Base-by-base conservation (phyloP, 352 stramenopile genomes). In the Thraustochytrium sp. region DNA sequence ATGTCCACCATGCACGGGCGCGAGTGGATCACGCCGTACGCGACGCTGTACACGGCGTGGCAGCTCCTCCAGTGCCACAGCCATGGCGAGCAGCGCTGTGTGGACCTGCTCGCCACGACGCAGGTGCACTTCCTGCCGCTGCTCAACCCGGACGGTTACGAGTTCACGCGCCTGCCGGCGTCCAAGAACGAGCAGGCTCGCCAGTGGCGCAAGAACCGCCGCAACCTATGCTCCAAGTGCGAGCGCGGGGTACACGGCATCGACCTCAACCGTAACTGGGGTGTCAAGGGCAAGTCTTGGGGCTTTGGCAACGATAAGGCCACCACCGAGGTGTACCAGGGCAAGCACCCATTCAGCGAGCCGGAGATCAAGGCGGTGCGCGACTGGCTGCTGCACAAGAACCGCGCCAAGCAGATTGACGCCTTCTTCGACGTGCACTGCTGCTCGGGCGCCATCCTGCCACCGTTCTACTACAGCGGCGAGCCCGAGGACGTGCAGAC, bases 121-220 rank as follows among this genome's bases (percentile, higher is more conserved):
- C 55, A 84, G 31, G 75, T 84, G 1, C 61, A 84, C 59, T 80
- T 84, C 34, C 56, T 84, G 40, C 75, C 75, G 1, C 34, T 84
- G 21, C 75, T 84, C 13, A 84, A 84, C 75, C 75, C 75, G 23
- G 75, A 84, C 61, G 75, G 75, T n/a, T 84, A 84, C 46, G 61
- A 80, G 16, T 84, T 80, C 75, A 76, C 75, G 8, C 55, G 61
- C 26, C n/a, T 56, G 5, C 55, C 59, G 34, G 8, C 75, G n/a
- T 48, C 49, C 18, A 80, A 80, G 49, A 84, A 84, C 40, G 55
- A 73, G 49, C 61, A 73, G 37, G 55, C 75, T n/a, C 54, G 61
- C 13, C 29, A 76, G 44, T 84, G 75, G 75, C 55, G 75, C 37
- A 84, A 84, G 59, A 84, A 84, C 34, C 75, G 75, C 8, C 75